Evolutionary conservation across 371 early-diverging fungal species (phyloP), one percentile per base, ranked within the genome.

Genomic region (Saksenaea vasiformis): DNA sequence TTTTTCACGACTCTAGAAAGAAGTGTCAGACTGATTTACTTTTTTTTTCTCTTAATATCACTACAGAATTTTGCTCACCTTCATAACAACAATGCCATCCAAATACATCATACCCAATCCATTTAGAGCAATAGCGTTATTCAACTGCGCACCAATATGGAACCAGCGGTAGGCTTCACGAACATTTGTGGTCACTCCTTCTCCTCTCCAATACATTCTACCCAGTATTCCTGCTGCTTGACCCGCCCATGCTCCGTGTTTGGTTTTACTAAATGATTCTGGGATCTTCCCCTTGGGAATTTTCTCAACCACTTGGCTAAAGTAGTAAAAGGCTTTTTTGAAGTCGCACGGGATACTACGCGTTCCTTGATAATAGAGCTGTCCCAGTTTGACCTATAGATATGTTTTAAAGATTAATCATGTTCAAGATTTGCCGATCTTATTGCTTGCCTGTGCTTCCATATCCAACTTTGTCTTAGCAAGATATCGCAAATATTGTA

Each of bases 121-220:
- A 69, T 89, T 87, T 56, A 86, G 74, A 22, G 90, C 86, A 19
- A 83, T 80, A 1, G 90, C 75, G 66, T 93, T 87, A 19, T 83
- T 84, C 62, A 87, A 72, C 59, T 75, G 65, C 0, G 85, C 83
- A 5, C 93, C 96, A 2, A 83, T 62, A 28, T 77, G 71, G 70
- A 96, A 95, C 92, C 94, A 97, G 43, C 73, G 36, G 19, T 84
- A 60, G 0, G 98, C 98, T 11, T 73, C 82, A 5, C 62, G 68
- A 3, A 85, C 75, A 64, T 87, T 77, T 11, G 62, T 76, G 3
- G 77, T 58, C n/a, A 88, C 90, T 24, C 95, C 95, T 69, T 96
- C 97, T 35, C 98, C 98, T 39, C 98, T 88, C 90, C 90, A 84
- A 66, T 91, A 87, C 96, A 98, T 97, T 17, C 78, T 67, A 0